A percentile compares a stretch with the other conserved stretches of the same genome.
Evolutionary conservation across 352 stramenopile species (phyloP).

Genomic region (Sclerospora graminicola): DNA sequence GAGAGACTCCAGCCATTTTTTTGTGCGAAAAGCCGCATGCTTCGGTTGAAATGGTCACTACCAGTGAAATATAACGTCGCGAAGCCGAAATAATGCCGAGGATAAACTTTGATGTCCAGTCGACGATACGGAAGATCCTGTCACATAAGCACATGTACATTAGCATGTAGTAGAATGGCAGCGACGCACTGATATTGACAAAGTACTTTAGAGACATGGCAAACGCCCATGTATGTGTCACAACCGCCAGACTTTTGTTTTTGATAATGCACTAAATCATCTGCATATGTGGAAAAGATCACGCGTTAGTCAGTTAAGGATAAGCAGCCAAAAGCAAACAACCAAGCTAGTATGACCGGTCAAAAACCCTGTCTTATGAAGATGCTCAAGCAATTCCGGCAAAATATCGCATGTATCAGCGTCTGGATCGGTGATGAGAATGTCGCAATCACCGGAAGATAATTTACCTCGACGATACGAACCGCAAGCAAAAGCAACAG

Average conservation of each 20-base stretch:
- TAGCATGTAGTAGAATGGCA: neutral
- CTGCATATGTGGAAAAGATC: slow-evolving; percentile 10
- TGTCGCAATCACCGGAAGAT: slow-evolving; percentile 63
- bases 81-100: slow-evolving; percentile 65
- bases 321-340: neutral
- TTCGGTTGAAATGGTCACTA: slow-evolving; percentile 87
- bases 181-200: neutral
- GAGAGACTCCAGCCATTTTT: slow-evolving; percentile 75
- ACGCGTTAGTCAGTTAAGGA: neutral
- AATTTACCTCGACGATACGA: slow-evolving; percentile 72
- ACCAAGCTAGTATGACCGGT: slow-evolving; percentile 19
- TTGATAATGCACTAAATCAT: slow-evolving; percentile 57
- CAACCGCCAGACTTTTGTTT: slow-evolving; percentile 44
- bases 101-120: slow-evolving; percentile 84
- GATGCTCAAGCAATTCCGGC: slow-evolving; percentile 46
- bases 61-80: slow-evolving; percentile 87
- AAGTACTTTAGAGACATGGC: slow-evolving; percentile 43
- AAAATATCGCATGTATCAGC: slow-evolving; percentile 58
- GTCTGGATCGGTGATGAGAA: slow-evolving; percentile 70
- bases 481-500: slow-evolving; percentile 52
- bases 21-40: slow-evolving; percentile 70
- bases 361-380: slow-evolving; percentile 57
- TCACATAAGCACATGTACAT: neutral
- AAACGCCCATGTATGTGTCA: slow-evolving; percentile 85
- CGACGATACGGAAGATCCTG: slow-evolving; percentile 47